Evolutionary conservation across 106 monocot genomes (phyloP).

Genomic region (Phalaenopsis aphrodite): DNA sequence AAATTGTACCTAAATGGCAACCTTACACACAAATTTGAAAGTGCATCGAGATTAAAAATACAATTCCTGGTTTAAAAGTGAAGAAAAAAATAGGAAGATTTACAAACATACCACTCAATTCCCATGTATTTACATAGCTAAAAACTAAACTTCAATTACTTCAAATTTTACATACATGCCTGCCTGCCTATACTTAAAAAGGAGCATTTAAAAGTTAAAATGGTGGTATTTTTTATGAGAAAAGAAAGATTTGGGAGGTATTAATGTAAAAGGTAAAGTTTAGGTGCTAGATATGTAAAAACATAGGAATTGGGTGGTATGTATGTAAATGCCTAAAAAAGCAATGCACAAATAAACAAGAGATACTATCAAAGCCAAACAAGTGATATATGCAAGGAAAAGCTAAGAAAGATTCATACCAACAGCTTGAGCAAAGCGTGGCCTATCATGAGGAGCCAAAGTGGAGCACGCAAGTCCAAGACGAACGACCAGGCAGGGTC

Average conservation of each 20-base stretch:
- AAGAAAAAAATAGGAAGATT: not conserved
- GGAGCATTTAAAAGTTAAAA: too few species aligned
- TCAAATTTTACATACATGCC: too few species aligned
- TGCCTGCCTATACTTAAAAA: too few species aligned
- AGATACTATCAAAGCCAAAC: not conserved
- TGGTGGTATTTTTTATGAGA: too few species aligned
- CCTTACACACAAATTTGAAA: not conserved
- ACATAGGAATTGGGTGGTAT: too few species aligned
- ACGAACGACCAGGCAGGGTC: constrained; percentile 83
- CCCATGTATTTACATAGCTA: too few species aligned
- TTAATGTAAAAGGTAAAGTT: too few species aligned
- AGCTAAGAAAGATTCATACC: constrained; percentile 33
- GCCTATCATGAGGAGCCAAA: constrained; percentile 61
- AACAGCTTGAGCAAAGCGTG: constrained; percentile 75
- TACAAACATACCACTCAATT: too few species aligned
- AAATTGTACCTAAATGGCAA: not conserved
- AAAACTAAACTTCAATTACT: too few species aligned
- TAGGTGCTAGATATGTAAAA: too few species aligned
- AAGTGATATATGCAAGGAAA: not conserved
- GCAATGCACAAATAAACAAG: not conserved
- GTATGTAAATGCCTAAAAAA: not conserved
- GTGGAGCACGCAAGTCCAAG: constrained; percentile 76
- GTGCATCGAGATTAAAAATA: not conserved
- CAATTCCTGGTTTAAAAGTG: not conserved
- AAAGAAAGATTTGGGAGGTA: too few species aligned